Evolutionary conservation across 129 eudicot genomes (phyloP).

Genomic region (Arctium lappa): DNA sequence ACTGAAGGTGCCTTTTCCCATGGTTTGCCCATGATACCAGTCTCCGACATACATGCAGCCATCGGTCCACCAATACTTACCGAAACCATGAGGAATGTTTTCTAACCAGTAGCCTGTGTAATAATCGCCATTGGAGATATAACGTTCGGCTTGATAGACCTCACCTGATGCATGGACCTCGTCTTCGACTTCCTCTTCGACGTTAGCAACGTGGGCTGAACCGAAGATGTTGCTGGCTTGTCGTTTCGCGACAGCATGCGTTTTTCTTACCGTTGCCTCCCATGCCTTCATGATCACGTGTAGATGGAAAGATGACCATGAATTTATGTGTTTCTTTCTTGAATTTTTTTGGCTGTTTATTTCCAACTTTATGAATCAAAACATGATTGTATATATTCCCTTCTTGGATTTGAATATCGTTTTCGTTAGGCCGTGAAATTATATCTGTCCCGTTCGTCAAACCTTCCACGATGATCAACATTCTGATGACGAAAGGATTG

Average conservation of each 20-base stretch:
- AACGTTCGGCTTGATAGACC: conserved; percentile 46
- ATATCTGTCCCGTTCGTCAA: not conserved
- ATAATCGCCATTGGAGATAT: conserved; percentile 65
- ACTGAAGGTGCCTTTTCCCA: conserved; percentile 60
- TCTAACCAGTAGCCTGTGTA: conserved; percentile 64
- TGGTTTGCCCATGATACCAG: conserved; percentile 58
- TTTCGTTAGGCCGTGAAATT: not conserved
- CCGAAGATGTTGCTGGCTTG: conserved; percentile 74
- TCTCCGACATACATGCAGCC: conserved; percentile 72
- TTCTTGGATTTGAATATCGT: conserved; percentile 5
- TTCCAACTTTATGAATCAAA: not conserved
- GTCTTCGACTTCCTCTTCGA: conserved; percentile 18
- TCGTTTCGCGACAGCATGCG: conserved; percentile 71
- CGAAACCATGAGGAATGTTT: conserved; percentile 58
- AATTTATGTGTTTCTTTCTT: not conserved
- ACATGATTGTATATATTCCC: not conserved
- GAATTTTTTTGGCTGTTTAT: not conserved
- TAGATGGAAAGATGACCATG: not conserved
- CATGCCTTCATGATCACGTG: conserved; percentile 63
- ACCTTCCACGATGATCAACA: not conserved
- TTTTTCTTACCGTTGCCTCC: conserved; percentile 73
- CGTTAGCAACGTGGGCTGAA: conserved; percentile 27
- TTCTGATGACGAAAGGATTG: not conserved
- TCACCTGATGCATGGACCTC: conserved; percentile 29
- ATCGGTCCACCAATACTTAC: conserved; percentile 73